Evolutionary conservation across 1,284 basidiomycete genomes (phyloP).

Genomic region (Agroathelia rolfsii): DNA sequence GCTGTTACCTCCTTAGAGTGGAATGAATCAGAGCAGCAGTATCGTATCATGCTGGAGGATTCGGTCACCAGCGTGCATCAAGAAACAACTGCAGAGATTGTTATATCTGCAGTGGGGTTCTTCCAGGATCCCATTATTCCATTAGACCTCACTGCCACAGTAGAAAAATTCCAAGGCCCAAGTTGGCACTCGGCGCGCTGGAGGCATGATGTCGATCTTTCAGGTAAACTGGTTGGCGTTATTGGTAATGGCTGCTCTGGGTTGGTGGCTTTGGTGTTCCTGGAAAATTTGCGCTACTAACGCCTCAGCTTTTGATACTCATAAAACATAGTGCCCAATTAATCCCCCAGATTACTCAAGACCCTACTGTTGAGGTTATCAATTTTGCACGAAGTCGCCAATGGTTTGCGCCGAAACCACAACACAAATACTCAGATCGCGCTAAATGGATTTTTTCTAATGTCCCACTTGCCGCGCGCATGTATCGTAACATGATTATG

Average conservation of each 20-base stretch:
- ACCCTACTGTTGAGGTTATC: constrained; percentile 36
- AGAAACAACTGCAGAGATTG: constrained; percentile 26
- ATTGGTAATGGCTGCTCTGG: constrained; percentile 58
- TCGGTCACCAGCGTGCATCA: constrained; percentile 19
- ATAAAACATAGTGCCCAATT: constrained; percentile 45
- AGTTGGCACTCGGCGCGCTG: constrained; percentile 49
- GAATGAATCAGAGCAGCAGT: constrained; percentile 30
- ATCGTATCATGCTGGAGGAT: constrained; percentile 30
- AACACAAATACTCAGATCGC: constrained; percentile 31
- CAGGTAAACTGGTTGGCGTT: constrained; percentile 47
- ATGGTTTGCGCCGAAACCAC: constrained; percentile 36
- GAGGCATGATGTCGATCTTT: constrained; percentile 42
- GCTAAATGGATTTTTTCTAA: constrained; percentile 38
- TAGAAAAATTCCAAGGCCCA: constrained; percentile 38
- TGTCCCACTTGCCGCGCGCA: constrained; percentile 35
- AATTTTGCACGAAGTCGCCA: constrained; percentile 45
- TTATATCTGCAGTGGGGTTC: constrained; percentile 35
- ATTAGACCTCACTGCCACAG: constrained; percentile 30
- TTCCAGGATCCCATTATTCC: constrained; percentile 37
- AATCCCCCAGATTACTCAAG: constrained; percentile 37
- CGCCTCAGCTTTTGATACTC: no score
- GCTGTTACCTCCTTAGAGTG: constrained; percentile 33
- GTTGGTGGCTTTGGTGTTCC: constrained; percentile 30
- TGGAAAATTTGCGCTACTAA: constrained; percentile 9
- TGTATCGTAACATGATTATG: constrained; percentile 38